A percentile compares a stretch with the other conserved stretches of the same genome.
These are phyloP conservation scores for Lachnellula arida DNA, from an alignment of 2,329 filamentous ascomycete species.

Conservation along the genomic window DNA sequence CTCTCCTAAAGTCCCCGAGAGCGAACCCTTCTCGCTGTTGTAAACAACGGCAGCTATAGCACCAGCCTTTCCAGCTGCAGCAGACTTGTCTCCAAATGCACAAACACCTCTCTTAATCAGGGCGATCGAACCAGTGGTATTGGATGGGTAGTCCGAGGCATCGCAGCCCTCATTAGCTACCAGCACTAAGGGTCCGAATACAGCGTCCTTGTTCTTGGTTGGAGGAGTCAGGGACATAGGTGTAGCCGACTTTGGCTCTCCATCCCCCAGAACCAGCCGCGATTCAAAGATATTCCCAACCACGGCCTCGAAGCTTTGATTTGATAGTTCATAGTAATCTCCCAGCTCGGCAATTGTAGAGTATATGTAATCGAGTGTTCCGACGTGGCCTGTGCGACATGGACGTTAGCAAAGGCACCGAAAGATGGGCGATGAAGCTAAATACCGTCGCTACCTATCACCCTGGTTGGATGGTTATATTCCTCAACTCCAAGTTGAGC, in stretches of 20 bases:
- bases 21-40: constrained; percentile 54
- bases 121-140: constrained; percentile 59
- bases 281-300: constrained; percentile 56
- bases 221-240: constrained; percentile 65
- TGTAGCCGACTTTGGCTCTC: constrained; percentile 45
- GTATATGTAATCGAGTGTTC: constrained; percentile 60
- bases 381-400: constrained; percentile 51
- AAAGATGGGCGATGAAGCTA: background rate
- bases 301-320: constrained; percentile 60
- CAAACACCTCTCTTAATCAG: constrained; percentile 68
- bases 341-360: constrained; percentile 49
- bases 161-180: constrained; percentile 61
- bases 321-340: constrained; percentile 58
- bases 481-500: constrained; percentile 55
- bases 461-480: constrained; percentile 64
- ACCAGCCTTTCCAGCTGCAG: constrained; percentile 61
- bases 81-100: constrained; percentile 67
- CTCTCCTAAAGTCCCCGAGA: constrained; percentile 59
- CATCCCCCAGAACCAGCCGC: constrained; percentile 50
- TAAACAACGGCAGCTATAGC: constrained; percentile 69
- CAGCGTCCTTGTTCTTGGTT: constrained; percentile 53
- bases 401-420: constrained; percentile 11
- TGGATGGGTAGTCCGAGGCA: constrained; percentile 56
- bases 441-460: constrained; percentile 62
- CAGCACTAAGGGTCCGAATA: constrained; percentile 55